phyloP scores from a whole-genome alignment of 768 basidiomycete species.

The Hericium coralloides region DNA sequence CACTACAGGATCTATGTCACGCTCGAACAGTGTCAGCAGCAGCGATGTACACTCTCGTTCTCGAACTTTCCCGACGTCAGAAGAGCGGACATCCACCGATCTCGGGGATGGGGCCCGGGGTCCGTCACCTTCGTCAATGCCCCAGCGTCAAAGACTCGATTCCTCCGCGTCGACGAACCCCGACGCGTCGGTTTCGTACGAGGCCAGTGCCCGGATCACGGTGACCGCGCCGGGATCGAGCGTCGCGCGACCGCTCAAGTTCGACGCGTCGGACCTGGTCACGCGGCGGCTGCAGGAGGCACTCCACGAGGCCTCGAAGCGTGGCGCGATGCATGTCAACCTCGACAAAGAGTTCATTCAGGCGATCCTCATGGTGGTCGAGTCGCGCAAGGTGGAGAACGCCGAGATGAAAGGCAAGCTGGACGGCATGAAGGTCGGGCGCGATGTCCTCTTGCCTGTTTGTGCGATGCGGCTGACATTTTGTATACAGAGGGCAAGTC shows the following conservation, averaged over 20 bases:
- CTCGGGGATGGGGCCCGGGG: background rate
- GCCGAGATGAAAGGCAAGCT: constrained; percentile 63
- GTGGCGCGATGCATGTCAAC: constrained; percentile 50
- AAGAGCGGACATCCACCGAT: background rate
- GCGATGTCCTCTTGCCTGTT: background rate
- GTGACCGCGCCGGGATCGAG: constrained; percentile 34
- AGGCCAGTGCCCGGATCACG: constrained; percentile 29
- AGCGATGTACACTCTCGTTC: background rate
- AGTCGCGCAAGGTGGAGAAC: constrained; percentile 53
- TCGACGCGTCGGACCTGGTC: constrained; percentile 38
- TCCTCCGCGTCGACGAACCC: constrained; percentile 18
- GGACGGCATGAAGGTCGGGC: constrained; percentile 77
- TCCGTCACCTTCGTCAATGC: background rate
- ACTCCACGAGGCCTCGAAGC: constrained; percentile 48
- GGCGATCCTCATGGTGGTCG: constrained; percentile 56
- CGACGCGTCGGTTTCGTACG: constrained; percentile 5
- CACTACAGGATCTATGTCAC: background rate
- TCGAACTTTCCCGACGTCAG: background rate
- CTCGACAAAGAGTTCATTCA: constrained; percentile 72
- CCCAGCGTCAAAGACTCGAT: constrained; percentile 18
- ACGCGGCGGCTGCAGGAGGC: constrained; percentile 50
- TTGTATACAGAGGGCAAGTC: constrained; percentile 66
- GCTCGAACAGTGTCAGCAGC: background rate
- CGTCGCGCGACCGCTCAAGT: constrained; percentile 19
- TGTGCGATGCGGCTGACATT: background rate